phyloP scores from a whole-genome alignment of 768 basidiomycete species.

The Hebeloma cylindrosporum region DNA sequence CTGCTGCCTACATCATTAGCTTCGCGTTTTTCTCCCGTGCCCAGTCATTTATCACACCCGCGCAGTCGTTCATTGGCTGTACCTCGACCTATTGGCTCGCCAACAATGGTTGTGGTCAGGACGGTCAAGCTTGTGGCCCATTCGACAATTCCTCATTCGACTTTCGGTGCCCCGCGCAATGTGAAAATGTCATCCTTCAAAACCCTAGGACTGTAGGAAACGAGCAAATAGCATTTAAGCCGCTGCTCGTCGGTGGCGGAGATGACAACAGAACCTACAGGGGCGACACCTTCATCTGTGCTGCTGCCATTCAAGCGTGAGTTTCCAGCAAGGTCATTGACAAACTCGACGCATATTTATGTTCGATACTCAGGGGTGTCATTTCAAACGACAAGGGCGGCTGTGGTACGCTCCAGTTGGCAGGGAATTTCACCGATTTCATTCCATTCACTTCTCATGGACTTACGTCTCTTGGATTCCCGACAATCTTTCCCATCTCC shows the following conservation, averaged over 20 bases:
- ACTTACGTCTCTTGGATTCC: slow-evolving; percentile 71
- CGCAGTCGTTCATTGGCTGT: slow-evolving; percentile 63
- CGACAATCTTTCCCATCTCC: slow-evolving; percentile 70
- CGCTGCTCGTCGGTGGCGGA: slow-evolving; percentile 85
- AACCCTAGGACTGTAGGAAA: slow-evolving; percentile 76
- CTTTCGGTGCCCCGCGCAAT: slow-evolving; percentile 81
- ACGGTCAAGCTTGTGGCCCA: slow-evolving; percentile 65
- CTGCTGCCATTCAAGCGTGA: slow-evolving; percentile 80
- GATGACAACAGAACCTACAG: slow-evolving; percentile 71
- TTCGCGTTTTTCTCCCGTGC: slow-evolving; percentile 72
- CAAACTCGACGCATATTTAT: slow-evolving; percentile 10
- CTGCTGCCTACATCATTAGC: slow-evolving; percentile 63
- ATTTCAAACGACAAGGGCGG: slow-evolving; percentile 67
- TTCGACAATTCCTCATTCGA: slow-evolving; percentile 62
- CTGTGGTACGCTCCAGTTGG: slow-evolving; percentile 67
- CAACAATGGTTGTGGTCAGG: slow-evolving; percentile 71
- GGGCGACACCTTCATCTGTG: slow-evolving; percentile 83
- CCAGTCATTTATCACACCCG: slow-evolving; percentile 69
- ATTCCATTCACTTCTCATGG: slow-evolving; percentile 58
- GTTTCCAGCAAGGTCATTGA: slow-evolving; percentile 24
- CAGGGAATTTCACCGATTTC: slow-evolving; percentile 75
- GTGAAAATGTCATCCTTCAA: slow-evolving; percentile 59
- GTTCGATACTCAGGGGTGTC: slow-evolving; percentile 49
- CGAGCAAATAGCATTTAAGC: slow-evolving; percentile 61
- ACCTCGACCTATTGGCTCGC: slow-evolving; percentile 70